Evolutionary conservation across 106 monocot genomes (phyloP).

Genomic region (Platanthera zijinensis): DNA sequence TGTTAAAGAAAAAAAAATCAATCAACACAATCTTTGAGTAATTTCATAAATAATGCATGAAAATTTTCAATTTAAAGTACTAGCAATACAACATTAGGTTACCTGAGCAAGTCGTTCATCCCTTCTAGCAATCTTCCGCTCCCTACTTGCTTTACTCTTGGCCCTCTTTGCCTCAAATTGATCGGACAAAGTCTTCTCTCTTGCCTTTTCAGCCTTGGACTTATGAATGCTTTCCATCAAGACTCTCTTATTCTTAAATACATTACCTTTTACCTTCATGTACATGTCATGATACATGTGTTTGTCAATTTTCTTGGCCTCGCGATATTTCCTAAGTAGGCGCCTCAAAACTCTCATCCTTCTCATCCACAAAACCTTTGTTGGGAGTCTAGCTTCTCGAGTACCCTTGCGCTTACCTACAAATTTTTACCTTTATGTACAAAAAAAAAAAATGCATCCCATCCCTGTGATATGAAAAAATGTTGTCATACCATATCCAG

Average conservation of each 20-base stretch:
- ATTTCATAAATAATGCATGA: not conserved
- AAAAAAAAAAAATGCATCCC: too few species aligned
- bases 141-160: constrained; percentile 52
- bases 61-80: not conserved
- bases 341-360: constrained; percentile 42
- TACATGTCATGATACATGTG: constrained; percentile 57
- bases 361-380: constrained; percentile 47
- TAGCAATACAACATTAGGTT: not conserved
- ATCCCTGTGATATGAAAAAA: not conserved
- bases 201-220: constrained; percentile 45
- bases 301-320: constrained; percentile 48
- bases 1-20: not conserved
- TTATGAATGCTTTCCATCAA: constrained; percentile 57
- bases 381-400: constrained; percentile 44
- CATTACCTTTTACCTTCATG: constrained; percentile 50
- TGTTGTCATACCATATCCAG: constrained; percentile 30
- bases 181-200: constrained; percentile 43
- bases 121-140: constrained; percentile 45
- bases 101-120: constrained; percentile 39
- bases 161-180: constrained; percentile 45
- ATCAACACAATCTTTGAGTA: not conserved
- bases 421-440: not conserved
- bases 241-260: constrained; percentile 49
- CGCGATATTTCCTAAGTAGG: constrained; percentile 33
- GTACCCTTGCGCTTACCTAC: constrained; percentile 50